These are phyloP conservation scores for Amauroascus verrucosus DNA, from an alignment of 2,329 filamentous ascomycete genomes.

Conservation along the genomic window DNA sequence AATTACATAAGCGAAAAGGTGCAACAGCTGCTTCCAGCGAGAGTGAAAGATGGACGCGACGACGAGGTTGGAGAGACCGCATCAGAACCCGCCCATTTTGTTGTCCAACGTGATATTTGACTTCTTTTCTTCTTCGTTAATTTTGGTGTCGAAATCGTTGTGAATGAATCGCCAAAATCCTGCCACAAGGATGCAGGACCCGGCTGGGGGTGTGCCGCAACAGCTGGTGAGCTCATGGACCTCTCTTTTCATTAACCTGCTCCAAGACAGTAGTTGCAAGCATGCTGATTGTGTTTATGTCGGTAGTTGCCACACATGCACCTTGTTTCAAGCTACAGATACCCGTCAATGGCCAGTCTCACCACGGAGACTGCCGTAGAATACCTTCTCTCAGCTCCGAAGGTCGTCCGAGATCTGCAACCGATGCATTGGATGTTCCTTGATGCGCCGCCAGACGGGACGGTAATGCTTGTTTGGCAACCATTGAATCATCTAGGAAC, in stretches of 20 bases:
- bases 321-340: slow-evolving; percentile 72
- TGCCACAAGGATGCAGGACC: slow-evolving; percentile 32
- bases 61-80: no score
- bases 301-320: slow-evolving; percentile 75
- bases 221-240: slow-evolving; percentile 29
- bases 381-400: slow-evolving; percentile 72
- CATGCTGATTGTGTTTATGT: slow-evolving; percentile 11
- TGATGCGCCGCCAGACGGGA: slow-evolving; percentile 68
- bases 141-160: not conserved
- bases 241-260: slow-evolving; percentile 7
- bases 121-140: not conserved
- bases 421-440: slow-evolving; percentile 93
- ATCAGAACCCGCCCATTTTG: no score
- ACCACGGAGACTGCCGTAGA: slow-evolving; percentile 68
- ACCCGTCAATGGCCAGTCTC: slow-evolving; percentile 61
- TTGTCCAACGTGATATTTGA: not conserved
- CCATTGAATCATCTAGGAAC: slow-evolving; percentile 59
- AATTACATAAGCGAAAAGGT: no score
- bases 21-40: no score
- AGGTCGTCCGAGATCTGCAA: slow-evolving; percentile 71
- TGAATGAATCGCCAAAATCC: slow-evolving; percentile 16
- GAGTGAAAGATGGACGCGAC: no score
- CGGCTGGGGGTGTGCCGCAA: slow-evolving; percentile 39
- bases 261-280: not conserved
- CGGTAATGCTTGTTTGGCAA: slow-evolving; percentile 81